A percentile compares a stretch with the other conserved stretches of the same genome.
Evolutionary conservation across 2,329 filamentous ascomycete species (phyloP).

Genomic region (Penicillium sp.): DNA sequence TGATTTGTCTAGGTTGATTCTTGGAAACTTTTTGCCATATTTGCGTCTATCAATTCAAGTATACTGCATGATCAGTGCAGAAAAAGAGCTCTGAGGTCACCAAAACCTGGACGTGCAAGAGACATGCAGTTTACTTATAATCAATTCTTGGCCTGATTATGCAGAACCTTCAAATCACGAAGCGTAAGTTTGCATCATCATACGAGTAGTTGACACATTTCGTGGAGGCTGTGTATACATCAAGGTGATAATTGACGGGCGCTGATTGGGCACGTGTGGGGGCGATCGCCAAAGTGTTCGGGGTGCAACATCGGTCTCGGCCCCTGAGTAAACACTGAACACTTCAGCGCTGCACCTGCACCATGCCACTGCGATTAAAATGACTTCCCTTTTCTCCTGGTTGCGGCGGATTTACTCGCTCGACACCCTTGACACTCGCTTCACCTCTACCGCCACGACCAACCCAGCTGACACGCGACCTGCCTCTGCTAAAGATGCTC

Average conservation of each 20-base stretch:
- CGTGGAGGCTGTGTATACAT: not conserved
- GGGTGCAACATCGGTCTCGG: constrained; percentile 1
- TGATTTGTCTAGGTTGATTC: not conserved
- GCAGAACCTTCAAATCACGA: too few species aligned
- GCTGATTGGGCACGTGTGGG: constrained; percentile 10
- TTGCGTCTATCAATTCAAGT: too few species aligned
- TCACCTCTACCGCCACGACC: constrained; percentile 66
- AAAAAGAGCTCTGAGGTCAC: too few species aligned
- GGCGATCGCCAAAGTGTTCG: not conserved
- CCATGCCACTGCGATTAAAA: constrained; percentile 38
- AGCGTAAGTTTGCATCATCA: too few species aligned
- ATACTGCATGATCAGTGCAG: too few species aligned
- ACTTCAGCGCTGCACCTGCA: constrained; percentile 6
- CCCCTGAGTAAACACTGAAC: constrained; percentile 23
- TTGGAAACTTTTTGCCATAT: too few species aligned
- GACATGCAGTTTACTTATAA: too few species aligned
- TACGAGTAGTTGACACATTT: too few species aligned
- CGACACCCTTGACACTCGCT: constrained; percentile 69
- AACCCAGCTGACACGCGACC: constrained; percentile 60
- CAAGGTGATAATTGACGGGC: constrained; percentile 2
- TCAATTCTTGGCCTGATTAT: too few species aligned
- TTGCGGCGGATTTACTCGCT: constrained; percentile 61
- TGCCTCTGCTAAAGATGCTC: constrained; percentile 37
- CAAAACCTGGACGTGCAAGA: too few species aligned
- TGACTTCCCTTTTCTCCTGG: constrained; percentile 49